phyloP scores from a whole-genome alignment of 2,329 filamentous ascomycete genomes.

The Colletotrichum sp. region DNA sequence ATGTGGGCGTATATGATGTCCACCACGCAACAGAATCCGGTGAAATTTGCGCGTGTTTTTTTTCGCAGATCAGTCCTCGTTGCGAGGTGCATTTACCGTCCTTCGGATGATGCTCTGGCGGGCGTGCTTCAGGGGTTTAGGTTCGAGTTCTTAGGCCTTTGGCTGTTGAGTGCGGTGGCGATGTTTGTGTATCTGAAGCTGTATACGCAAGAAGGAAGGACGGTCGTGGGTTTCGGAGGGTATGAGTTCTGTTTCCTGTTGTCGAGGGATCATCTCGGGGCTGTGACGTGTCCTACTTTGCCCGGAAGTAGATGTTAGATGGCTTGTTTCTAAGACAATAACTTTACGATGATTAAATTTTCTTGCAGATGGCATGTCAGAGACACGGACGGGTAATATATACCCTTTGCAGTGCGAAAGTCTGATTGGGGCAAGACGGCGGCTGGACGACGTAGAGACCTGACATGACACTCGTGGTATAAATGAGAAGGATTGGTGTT shows the following conservation, averaged over 20 bases:
- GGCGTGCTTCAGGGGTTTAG: not conserved
- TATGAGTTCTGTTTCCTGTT: not conserved
- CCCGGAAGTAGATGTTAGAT: not conserved
- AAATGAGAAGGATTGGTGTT: not conserved
- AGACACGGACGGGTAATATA: not conserved
- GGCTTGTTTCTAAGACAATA: not conserved
- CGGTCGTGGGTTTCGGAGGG: not conserved
- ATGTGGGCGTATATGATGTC: accelerated
- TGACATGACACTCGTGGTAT: not conserved
- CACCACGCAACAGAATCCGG: not conserved
- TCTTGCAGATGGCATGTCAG: not conserved
- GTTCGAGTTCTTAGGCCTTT: not conserved
- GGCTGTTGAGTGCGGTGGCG: no score
- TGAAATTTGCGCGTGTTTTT: no score
- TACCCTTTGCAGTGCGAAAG: not conserved
- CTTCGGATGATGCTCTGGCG: not conserved
- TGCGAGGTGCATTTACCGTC: no score
- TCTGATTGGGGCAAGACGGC: not conserved
- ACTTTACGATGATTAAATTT: accelerated
- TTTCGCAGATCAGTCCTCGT: no score
- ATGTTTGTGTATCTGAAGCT: not conserved
- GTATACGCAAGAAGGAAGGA: not conserved
- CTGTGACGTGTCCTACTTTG: not conserved
- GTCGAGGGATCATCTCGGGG: not conserved
- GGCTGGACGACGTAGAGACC: not conserved